Base-by-base conservation (phyloP, 306 rosid species). In the Carpinus fangiana region DNA sequence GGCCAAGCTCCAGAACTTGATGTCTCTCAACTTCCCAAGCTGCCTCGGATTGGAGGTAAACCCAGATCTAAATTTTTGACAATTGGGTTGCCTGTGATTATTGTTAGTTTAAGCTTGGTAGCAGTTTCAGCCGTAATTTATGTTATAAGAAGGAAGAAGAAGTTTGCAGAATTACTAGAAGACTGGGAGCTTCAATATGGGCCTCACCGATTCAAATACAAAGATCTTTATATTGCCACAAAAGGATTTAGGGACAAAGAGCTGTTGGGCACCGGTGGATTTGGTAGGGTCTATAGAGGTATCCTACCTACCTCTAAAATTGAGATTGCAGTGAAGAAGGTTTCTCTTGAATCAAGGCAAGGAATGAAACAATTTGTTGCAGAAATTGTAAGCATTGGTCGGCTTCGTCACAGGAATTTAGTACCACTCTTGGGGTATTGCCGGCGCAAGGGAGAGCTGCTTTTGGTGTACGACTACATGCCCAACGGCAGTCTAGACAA, bases 1-100 rank as follows among this genome's bases (percentile, higher is more conserved):
- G 88, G 93, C 14, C n/a, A 81, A 47, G 84, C 87, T 20, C 82
- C 80, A 84, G 72, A 56, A 16, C 88, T 92, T 47, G 72, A 1
- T 11, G 74, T 82, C 23, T 78, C 86, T 21, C 66, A 73, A 70
- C 92, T 89, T 28, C 96, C 92, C 0, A 73, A 78, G 56, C 78
- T 88, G 18, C 92, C 92, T 8, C 46, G 65, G 55, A 41, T 73
- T 6, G 73, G 61, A 20, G 78, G 61, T 36, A 78, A 75, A 83
- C 4, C 74, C 2, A 45, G 41, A 45, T 67, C 82, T 0, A 72
- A 64, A 80, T 3, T 78, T 78, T 14, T 81, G 51, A 36, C 77
- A 20, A 34, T 81, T 43, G 85, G 82, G 52, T 45, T 80, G 34
- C 82, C 82, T 12, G 26, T 64, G 47, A 68, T 61, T n/a, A 67